These are phyloP conservation scores for Scalesia atractyloides DNA, from an alignment of 129 eudicot genomes.

Conservation along the genomic window DNA sequence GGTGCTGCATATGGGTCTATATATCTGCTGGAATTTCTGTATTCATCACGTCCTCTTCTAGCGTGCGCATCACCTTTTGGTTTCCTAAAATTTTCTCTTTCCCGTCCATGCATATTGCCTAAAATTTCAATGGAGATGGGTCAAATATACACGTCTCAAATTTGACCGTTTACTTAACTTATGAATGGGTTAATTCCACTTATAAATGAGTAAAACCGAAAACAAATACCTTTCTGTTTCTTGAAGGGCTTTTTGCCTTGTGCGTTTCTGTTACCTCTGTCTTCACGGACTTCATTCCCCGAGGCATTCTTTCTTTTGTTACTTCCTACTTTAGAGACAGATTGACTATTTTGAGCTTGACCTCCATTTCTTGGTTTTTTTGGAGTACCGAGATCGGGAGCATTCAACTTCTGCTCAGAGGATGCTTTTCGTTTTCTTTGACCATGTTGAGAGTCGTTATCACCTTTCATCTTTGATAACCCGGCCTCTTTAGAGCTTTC, in stretches of 20 bases:
- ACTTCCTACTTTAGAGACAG: conserved; percentile 30
- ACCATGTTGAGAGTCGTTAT: conserved; percentile 20
- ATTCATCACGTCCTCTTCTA: conserved; percentile 28
- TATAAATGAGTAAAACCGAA: neutral
- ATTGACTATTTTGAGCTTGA: conserved; percentile 29
- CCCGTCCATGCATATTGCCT: conserved; percentile 41
- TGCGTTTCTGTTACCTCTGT: conserved; percentile 29
- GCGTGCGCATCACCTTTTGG: conserved; percentile 17
- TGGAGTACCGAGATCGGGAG: conserved; percentile 26
- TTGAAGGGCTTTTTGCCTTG: conserved; percentile 35
- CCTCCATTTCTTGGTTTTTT: conserved; percentile 25
- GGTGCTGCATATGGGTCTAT: conserved; percentile 29
- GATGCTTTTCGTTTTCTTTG: conserved; percentile 34
- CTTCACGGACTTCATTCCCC: conserved; percentile 23
- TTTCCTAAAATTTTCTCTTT: conserved; percentile 31
- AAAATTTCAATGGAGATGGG: conserved; percentile 9
- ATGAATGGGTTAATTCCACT: neutral
- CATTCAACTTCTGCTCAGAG: conserved; percentile 26
- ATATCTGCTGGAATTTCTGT: conserved; percentile 29
- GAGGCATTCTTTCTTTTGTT: conserved; percentile 37
- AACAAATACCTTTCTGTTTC: conserved; percentile 40
- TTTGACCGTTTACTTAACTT: neutral
- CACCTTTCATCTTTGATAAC: conserved; percentile 22
- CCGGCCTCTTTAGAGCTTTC: conserved; percentile 31
- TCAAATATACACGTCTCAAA: conserved; percentile 6